Evolutionary conservation across 2,329 filamentous ascomycete species (phyloP).

Genomic region (Madurella fahalii): DNA sequence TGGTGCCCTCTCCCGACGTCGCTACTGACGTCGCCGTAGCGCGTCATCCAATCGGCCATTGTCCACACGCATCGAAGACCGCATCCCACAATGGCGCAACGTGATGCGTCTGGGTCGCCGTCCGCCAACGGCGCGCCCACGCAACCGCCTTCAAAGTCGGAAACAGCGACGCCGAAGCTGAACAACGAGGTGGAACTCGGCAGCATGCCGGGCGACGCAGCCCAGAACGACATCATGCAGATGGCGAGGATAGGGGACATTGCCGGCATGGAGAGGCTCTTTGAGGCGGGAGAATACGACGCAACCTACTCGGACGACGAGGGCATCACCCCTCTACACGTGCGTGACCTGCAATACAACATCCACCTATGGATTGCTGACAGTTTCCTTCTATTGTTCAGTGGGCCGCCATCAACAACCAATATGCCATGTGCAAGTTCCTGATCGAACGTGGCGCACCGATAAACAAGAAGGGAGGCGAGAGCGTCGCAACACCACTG

Average conservation of each 20-base stretch:
- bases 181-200: constrained; percentile 56
- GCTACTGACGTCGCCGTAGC: not conserved
- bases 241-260: constrained; percentile 85
- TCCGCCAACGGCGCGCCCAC: constrained; percentile 44
- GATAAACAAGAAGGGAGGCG: constrained; percentile 92
- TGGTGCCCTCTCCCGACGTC: no score
- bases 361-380: not conserved
- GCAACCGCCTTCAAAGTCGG: constrained; percentile 51
- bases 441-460: constrained; percentile 80
- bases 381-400: constrained; percentile 36
- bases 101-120: constrained; percentile 34
- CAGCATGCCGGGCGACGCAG: constrained; percentile 40
- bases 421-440: constrained; percentile 95
- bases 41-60: not conserved
- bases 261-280: constrained; percentile 80
- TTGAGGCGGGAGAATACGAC: constrained; percentile 75
- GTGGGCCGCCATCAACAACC: constrained; percentile 99
- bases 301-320: constrained; percentile 84
- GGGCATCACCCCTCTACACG: constrained; percentile 92
- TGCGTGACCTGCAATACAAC: constrained; percentile 42
- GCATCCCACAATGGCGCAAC: constrained; percentile 39
- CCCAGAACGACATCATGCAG: constrained; percentile 89
- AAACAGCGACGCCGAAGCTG: constrained; percentile 40
- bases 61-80: not conserved
- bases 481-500: constrained; percentile 87